Conservation (phyloP, 441 rosid species). For the Mallotus japonicus region DNA sequence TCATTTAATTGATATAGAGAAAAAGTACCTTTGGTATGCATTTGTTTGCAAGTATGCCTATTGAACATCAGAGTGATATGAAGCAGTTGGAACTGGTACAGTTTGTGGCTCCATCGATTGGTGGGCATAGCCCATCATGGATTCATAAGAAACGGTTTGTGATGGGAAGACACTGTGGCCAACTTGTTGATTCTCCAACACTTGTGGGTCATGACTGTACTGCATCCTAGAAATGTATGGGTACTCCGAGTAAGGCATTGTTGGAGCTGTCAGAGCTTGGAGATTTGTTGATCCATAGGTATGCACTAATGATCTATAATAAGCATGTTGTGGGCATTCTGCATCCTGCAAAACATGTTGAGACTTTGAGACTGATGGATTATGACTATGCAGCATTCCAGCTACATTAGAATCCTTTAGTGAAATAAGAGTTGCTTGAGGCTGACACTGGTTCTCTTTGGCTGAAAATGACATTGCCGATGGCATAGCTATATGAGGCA, state of each 20-base stretch:
- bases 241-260: constrained; percentile 1
- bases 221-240: constrained; percentile 8
- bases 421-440: constrained; percentile 27
- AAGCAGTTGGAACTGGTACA: constrained; percentile 27
- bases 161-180: constrained; percentile 20
- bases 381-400: constrained; percentile 32
- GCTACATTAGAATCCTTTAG: constrained; percentile 24
- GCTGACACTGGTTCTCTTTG: constrained; percentile 17
- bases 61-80: constrained; percentile 27
- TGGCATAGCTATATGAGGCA: constrained; percentile 23
- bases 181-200: constrained; percentile 22
- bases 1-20: not conserved
- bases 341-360: constrained; percentile 19
- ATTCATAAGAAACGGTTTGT: constrained; percentile 28
- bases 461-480: constrained; percentile 11
- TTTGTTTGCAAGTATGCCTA: constrained; percentile 30
- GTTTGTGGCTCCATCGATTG: constrained; percentile 29
- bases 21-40: constrained; percentile 37
- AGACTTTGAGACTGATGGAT: constrained; percentile 29
- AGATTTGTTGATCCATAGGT: constrained; percentile 2
- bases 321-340: constrained; percentile 26
- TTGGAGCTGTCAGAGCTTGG: constrained; percentile 12
- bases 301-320: constrained; percentile 15
- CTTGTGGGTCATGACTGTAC: constrained; percentile 13
- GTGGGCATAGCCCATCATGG: constrained; percentile 16